Evolutionary conservation across 345 rosid genomes (phyloP), one percentile per base, ranked within the genome.

Genomic region (Pugionium cornutum): DNA sequence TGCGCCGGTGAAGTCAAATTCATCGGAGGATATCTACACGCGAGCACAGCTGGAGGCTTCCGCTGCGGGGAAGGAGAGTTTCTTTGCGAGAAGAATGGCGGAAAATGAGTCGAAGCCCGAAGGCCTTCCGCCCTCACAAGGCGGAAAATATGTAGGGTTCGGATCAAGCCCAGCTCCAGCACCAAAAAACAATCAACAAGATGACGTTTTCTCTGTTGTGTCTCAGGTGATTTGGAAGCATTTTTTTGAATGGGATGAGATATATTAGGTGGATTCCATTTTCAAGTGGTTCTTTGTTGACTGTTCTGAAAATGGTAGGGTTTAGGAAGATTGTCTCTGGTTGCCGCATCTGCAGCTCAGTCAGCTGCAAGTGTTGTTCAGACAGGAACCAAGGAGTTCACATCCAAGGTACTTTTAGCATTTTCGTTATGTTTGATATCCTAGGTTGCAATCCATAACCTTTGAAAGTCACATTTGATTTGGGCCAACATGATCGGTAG

Each of bases 111-210:
- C 86, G 2, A 79, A 83, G 68, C 97, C 99, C 1, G 97, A 90
- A 25, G 99, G 92, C 1, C 10, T 94, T 33, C 96, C 97, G 2
- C 99, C 99, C 1, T 88, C 99, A 2, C 90, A 84, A 65, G 97
- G 97, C 0, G 99, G 99, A 26, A 94, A 88, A 79, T 90, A 88
- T 70, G 96, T 90, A 0, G 99, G 99, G 31, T 94, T 90, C 51
- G 99, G 99, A 67, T 94, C 97, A 9, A 80, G 83, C 67, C 84
- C 95, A 6, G 64, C 81, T 45, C 83, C 85, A 51, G 43, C 83
- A 9, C 75, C 76, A 68, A 68, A 66, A 49, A 72, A 75, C 72
- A 83, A 80, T 76, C 64, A 83, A 2, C 88, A 86, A 29, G 92
- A 77, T 33, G 97, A 90, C 46, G 91, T 88, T 47, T 71, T 88